Base-by-base conservation (phyloP, 352 stramenopile species). In the Phytopythium vexans region DNA sequence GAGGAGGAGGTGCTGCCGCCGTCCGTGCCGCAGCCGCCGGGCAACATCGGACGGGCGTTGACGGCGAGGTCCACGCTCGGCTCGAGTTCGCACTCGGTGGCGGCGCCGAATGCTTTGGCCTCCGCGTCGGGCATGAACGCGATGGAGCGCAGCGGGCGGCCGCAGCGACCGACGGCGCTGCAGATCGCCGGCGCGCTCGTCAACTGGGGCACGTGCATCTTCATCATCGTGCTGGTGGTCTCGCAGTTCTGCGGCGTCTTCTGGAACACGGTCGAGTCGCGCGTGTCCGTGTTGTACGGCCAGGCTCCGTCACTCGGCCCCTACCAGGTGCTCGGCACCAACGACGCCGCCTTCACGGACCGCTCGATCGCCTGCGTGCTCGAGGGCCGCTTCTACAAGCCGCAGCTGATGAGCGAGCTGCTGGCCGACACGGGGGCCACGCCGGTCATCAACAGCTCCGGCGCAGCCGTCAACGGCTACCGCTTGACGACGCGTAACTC, bases 291-390 rank as follows among this genome's bases (percentile, higher is more conserved):
- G 27, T 0, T 58, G 9, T 71, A 62, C 36, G 72, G 69, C 4
- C 50, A 34, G 0, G 40, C 49, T 0, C 72, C 66, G 21, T 39
- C 39, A 2, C 49, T 45, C 16, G 60, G 36, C 14, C 68, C 63
- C 35, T 11, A 14, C 27, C n/a, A 53, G 35, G 63, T 75, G 40
- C 52, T 41, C 8, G 68, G 70, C 41, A 37, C 12, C 36, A 82
- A 82, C 50, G 73, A 85, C 49, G 73, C 75, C 37, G 66, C 66
- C 8, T 77, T 66, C 41, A 71, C 70, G 0, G 77, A 85, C 43
- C 74, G 77, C 3, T 2, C 65, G 15, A 15, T 88, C 16, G 74
- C 63, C n/a, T 86, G 77, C 47, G 59, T 68, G 3, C 58, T 67
- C 7, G 42, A 70, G 15, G 73, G 72, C 5, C 52, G 62, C 0